phyloP scores from a whole-genome alignment of 2,329 filamentous ascomycete genomes.

The Alternaria triticimaculans region DNA sequence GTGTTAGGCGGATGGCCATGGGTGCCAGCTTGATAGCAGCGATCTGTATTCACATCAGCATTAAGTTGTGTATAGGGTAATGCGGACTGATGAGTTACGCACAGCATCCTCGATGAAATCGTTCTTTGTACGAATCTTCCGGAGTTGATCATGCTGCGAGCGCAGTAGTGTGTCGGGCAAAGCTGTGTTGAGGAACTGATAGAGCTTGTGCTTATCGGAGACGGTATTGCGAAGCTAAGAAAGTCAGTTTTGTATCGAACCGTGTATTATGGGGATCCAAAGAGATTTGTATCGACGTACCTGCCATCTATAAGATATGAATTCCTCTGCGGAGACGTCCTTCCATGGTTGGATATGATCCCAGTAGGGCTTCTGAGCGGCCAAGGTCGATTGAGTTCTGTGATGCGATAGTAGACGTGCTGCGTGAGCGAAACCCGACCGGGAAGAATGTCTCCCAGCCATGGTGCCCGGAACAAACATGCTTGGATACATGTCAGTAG shows the following conservation, averaged over 20 bases:
- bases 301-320: slow-evolving; percentile 63
- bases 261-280: not conserved
- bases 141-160: slow-evolving; percentile 37
- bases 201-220: slow-evolving; percentile 56
- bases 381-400: slow-evolving; percentile 19
- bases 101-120: slow-evolving; percentile 62
- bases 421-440: not conserved
- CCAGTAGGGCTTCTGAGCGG: slow-evolving; percentile 55
- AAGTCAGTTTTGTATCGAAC: not conserved
- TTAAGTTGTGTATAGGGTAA: not conserved
- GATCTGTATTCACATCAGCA: slow-evolving; percentile 19
- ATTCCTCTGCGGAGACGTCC: slow-evolving; percentile 56
- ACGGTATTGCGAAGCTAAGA: slow-evolving; percentile 59
- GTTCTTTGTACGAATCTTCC: slow-evolving; percentile 55
- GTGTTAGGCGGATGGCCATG: slow-evolving; percentile 67
- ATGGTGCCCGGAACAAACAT: slow-evolving; percentile 9
- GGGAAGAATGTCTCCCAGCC: slow-evolving; percentile 1
- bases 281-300: slow-evolving; percentile 49
- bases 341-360: slow-evolving; percentile 59
- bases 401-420: not conserved
- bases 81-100: not conserved
- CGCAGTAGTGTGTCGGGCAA: slow-evolving; percentile 60
- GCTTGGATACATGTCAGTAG: not conserved
- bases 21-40: slow-evolving; percentile 61
- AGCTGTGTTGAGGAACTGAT: slow-evolving; percentile 57